phyloP scores from a whole-genome alignment of 2,329 filamentous ascomycete genomes.

The Pseudogymnoascus sp. region DNA sequence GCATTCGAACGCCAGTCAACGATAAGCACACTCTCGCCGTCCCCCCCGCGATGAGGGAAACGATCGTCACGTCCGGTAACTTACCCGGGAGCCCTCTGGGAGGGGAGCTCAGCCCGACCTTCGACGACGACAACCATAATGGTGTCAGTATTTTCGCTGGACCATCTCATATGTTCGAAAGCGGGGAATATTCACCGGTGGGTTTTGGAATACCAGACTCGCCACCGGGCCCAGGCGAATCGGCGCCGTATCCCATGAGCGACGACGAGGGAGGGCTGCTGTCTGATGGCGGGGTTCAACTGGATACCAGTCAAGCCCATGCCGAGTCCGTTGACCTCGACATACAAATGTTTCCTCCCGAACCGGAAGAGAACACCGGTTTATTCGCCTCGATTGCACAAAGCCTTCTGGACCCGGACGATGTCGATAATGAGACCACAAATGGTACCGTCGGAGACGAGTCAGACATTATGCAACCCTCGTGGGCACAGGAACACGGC shows the following conservation, averaged over 20 bases:
- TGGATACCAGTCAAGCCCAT: conserved; percentile 1
- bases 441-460: not conserved
- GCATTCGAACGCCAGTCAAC: not conserved
- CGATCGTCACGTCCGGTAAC: not conserved
- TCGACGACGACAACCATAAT: conserved; percentile 9
- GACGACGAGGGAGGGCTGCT: conserved; percentile 1
- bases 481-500: not conserved
- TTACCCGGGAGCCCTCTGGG: not conserved
- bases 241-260: not conserved
- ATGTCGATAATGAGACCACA: not conserved
- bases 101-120: conserved; percentile 4
- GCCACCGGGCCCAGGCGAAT: not conserved
- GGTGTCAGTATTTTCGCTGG: not conserved
- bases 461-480: not conserved
- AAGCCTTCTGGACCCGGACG: not conserved
- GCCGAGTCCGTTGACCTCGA: not conserved
- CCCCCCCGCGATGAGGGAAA: not conserved
- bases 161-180: conserved; percentile 5
- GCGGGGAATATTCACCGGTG: not conserved
- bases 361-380: not conserved
- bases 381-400: not conserved
- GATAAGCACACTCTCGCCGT: not conserved
- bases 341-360: not conserved
- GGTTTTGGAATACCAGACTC: not conserved
- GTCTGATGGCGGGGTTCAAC: conserved; percentile 1